phyloP scores from a whole-genome alignment of 1,284 basidiomycete genomes.

The Sanghuangporus sanghuang region DNA sequence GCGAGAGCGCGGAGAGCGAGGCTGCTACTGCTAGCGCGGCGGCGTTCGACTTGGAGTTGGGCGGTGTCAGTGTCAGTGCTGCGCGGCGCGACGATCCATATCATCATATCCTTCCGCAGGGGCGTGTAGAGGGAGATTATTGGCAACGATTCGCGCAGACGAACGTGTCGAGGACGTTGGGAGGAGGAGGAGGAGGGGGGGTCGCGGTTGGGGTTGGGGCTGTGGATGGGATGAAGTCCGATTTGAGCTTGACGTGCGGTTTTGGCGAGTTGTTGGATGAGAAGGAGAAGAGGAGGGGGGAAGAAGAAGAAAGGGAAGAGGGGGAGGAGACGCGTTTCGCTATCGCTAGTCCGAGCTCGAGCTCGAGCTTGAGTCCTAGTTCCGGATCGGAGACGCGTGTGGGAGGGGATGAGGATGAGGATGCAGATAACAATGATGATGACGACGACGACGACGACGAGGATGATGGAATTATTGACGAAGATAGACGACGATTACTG shows the following conservation, averaged over 20 bases:
- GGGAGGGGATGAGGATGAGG: not conserved
- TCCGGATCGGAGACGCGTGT: not conserved
- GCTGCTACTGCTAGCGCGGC: constrained; percentile 4
- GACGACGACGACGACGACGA: not conserved
- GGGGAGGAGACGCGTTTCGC: not conserved
- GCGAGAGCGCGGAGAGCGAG: not conserved
- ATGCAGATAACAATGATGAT: not conserved
- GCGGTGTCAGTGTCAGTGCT: constrained; percentile 1
- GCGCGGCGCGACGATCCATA: not conserved
- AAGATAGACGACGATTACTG: not conserved
- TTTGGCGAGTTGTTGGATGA: too few species aligned
- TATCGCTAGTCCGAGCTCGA: not conserved
- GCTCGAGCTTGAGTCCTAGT: not conserved
- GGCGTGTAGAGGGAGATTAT: too few species aligned
- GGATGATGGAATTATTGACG: not conserved
- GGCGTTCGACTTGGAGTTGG: constrained; percentile 1
- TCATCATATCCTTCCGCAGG: not conserved
- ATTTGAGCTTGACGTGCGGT: too few species aligned
- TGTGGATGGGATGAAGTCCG: too few species aligned
- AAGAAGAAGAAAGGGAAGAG: too few species aligned
- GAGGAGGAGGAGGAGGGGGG: too few species aligned
- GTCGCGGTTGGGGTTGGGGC: too few species aligned
- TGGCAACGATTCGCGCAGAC: too few species aligned
- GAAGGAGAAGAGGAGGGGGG: too few species aligned
- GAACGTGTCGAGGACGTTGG: too few species aligned